Percentiles rank a stretch among this genome's conserved stretches.
phyloP scores from a whole-genome alignment of 164 flowering plant species.

The Nelumbo lutea region DNA sequence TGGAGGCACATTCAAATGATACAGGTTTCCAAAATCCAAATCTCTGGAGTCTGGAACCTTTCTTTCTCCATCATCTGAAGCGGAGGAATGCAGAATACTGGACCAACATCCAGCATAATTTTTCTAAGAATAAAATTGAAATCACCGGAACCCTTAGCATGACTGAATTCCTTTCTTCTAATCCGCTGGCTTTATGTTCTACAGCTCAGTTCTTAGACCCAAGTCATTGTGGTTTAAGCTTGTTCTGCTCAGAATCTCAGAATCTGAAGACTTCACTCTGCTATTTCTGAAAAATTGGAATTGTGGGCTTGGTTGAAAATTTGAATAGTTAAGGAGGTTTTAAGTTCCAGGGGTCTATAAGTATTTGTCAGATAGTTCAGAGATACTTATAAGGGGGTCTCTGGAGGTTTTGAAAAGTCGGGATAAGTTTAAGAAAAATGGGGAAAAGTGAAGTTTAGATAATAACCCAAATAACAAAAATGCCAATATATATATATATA shows the following conservation, averaged over 20 bases:
- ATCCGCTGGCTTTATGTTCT: background rate
- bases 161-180: constrained; percentile 16
- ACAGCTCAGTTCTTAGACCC: constrained; percentile 2
- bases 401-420: too few relatives aligned
- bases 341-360: too few relatives aligned
- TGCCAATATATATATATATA: too few relatives aligned
- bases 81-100: constrained; percentile 5
- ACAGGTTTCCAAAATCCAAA: constrained; percentile 2
- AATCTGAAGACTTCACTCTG: constrained; percentile 3
- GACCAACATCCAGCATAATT: constrained; percentile 4
- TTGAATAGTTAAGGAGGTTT: too few relatives aligned
- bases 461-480: too few relatives aligned
- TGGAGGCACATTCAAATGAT: constrained; percentile 28
- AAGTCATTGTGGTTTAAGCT: constrained; percentile 11
- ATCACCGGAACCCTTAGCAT: background rate
- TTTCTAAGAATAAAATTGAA: constrained; percentile 15
- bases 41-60: constrained; percentile 3
- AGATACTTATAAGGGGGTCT: too few relatives aligned
- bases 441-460: too few relatives aligned
- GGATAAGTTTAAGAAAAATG: too few relatives aligned
- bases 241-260: constrained; percentile 1
- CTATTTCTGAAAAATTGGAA: constrained; percentile 4
- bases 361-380: too few relatives aligned
- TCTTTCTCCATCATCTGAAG: constrained; percentile 9
- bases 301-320: constrained; percentile 5